Evolutionary conservation across 2,329 filamentous ascomycete species (phyloP), one percentile per base, ranked within the genome.

Genomic region (Sporothrix euskadiensis): DNA sequence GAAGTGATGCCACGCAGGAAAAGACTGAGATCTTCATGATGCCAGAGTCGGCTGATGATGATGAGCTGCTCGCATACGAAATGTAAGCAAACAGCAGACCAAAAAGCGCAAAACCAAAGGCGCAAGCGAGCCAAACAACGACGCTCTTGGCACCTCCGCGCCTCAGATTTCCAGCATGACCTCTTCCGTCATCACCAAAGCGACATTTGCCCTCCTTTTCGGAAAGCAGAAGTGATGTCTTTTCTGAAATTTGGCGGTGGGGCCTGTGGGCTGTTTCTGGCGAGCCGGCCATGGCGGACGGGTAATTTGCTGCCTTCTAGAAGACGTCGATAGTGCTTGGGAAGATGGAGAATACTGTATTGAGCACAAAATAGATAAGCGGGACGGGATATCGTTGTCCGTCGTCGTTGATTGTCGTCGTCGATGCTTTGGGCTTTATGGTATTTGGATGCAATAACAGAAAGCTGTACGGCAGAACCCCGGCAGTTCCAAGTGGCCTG

Each of bases 231-330:
- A 22, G 52, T 35, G 54, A 57, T 61, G 39, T 26, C 26, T 26
- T 26, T 14, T 71, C 54, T 22, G 47, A 47, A 7, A 12, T 19
- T 59, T 59, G 69, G 69, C 54, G 69, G 69, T 47, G 69, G 8
- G 54, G 22, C 35, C 19, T 30, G n/a, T 35, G n/a, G 54, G 69
- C 35, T 32, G 54, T 61, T 59, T 47, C 69, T 61, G 69, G 39
- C 32, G 39, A 59, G 54, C 54, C 69, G 54, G n/a, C 52, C 69
- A 61, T 70, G n/a, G 32, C 22, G 68, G 65, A 32, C 52, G n/a
- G 52, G 47, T 54, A 52, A 26, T 59, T n/a, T 71, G 41, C n/a
- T 35, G 47, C 26, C 26, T 68, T 68, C 26, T 52, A 35, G 65
- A 68, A 49, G 26, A 52, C 30, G 3, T 10, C 9, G 26, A 35